phyloP scores from a whole-genome alignment of 257 asterid species.

The Solanum bulbocastanum region DNA sequence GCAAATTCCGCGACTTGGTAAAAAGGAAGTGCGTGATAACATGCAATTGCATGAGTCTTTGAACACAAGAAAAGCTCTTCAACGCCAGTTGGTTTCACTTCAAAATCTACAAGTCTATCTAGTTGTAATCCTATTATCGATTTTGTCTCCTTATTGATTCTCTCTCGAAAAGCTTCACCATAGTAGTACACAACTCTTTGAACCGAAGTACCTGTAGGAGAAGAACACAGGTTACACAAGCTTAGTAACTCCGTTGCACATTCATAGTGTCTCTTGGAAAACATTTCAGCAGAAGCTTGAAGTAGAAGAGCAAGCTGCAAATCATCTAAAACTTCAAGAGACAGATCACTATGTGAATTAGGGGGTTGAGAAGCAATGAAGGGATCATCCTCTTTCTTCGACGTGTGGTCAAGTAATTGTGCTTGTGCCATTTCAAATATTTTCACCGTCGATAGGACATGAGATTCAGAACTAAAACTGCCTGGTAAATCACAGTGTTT shows the following conservation, averaged over 20 bases:
- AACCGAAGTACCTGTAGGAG: conserved; percentile 10
- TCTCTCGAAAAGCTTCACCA: conserved; percentile 23
- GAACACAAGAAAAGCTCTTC: not conserved
- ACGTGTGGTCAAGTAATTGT: not conserved
- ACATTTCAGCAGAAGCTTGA: conserved; percentile 15
- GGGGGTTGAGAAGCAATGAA: not conserved
- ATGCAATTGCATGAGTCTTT: not conserved
- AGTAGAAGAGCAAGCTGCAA: conserved; percentile 12
- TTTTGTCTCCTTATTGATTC: conserved; percentile 11
- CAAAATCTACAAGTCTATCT: not conserved
- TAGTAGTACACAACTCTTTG: conserved; percentile 16
- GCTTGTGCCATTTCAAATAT: conserved; percentile 13
- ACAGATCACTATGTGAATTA: not conserved
- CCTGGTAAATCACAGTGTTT: not conserved
- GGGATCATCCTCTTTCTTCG: not conserved
- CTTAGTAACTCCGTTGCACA: conserved; percentile 11
- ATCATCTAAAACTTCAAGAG: conserved; percentile 3
- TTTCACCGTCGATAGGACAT: conserved; percentile 2
- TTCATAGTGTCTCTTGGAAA: conserved; percentile 15
- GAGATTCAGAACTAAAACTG: not conserved
- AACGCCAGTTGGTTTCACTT: conserved; percentile 1
- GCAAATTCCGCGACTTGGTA: conserved; percentile 15
- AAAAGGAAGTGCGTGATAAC: conserved; percentile 11
- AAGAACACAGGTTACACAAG: conserved; percentile 8
- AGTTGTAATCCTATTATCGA: not conserved